A percentile compares a stretch with the other conserved stretches of the same genome.
These are phyloP conservation scores for Metahyphopichia silvanorum DNA, from an alignment of 805 yeast species.

Conservation along the genomic window DNA sequence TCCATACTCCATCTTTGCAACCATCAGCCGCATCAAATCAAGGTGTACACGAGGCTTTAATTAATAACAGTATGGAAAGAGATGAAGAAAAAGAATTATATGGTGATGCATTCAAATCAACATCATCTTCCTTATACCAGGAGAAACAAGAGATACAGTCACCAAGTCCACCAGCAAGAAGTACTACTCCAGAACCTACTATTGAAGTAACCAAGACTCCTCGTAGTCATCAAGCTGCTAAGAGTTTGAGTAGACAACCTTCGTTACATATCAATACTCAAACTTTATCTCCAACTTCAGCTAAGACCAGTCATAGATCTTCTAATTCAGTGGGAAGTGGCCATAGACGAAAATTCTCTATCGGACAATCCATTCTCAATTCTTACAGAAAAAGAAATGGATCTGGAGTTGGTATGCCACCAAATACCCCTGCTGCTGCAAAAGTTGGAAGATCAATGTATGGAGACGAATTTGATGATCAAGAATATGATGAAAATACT, in stretches of 20 bases:
- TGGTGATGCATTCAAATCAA: conserved; percentile 40
- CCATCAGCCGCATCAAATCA: conserved; percentile 1
- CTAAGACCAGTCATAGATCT: conserved; percentile 34
- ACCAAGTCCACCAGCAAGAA: conserved; percentile 8
- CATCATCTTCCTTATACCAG: conserved; percentile 24
- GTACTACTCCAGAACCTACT: conserved; percentile 24
- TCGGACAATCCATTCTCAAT: conserved; percentile 55
- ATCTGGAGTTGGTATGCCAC: conserved; percentile 41
- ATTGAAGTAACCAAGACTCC: background rate
- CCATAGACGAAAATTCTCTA: conserved; percentile 62
- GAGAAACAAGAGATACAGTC: conserved; percentile 7
- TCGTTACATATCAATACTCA: conserved; percentile 31
- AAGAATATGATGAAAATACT: conserved; percentile 24
- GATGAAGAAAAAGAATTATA: conserved; percentile 31
- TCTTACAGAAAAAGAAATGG: conserved; percentile 48
- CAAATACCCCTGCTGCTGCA: conserved; percentile 55
- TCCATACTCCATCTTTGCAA: conserved; percentile 54
- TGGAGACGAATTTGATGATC: conserved; percentile 28
- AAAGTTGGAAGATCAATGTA: conserved; percentile 26
- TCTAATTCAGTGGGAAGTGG: conserved; percentile 33
- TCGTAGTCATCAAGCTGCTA: conserved; percentile 10
- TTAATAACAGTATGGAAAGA: conserved; percentile 15
- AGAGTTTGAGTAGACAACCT: conserved; percentile 35
- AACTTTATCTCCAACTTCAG: conserved; percentile 26
- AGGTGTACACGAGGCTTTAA: conserved; percentile 1